phyloP scores from a whole-genome alignment of 768 basidiomycete genomes.

The Rhodotorula graminis region DNA sequence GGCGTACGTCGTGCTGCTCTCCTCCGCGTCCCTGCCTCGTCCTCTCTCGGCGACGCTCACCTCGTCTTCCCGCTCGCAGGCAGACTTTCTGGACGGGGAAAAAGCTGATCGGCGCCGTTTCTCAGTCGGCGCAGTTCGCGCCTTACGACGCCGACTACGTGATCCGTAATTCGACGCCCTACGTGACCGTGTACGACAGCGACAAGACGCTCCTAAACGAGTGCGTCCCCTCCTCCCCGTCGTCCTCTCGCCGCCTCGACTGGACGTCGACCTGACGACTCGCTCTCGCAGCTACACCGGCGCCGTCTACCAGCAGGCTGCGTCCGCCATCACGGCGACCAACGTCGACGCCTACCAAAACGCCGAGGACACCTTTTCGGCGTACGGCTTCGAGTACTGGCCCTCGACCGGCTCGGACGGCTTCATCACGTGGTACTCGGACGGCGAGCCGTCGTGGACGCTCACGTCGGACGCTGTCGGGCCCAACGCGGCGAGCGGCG shows the following conservation, averaged over 20 bases:
- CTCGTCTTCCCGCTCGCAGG: slow-evolving; percentile 23
- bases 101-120: slow-evolving; percentile 56
- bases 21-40: too few relatives aligned
- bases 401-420: slow-evolving; percentile 56
- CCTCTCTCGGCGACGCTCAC: slow-evolving; percentile 51
- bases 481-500: slow-evolving; percentile 56
- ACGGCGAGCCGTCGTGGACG: slow-evolving; percentile 66
- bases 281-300: slow-evolving; percentile 49
- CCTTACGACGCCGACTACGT: slow-evolving; percentile 59
- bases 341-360: slow-evolving; percentile 44
- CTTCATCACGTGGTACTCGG: slow-evolving; percentile 72
- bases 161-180: slow-evolving; percentile 55
- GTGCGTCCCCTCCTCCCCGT: background rate
- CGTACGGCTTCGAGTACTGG: slow-evolving; percentile 59
- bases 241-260: too few relatives aligned
- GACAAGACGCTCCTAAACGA: slow-evolving; percentile 20
- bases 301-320: slow-evolving; percentile 67
- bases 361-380: background rate
- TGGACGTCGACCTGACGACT: too few relatives aligned
- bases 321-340: slow-evolving; percentile 61
- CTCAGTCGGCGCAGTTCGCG: slow-evolving; percentile 73
- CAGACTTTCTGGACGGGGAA: slow-evolving; percentile 7
- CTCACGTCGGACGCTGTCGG: slow-evolving; percentile 62
- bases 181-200: slow-evolving; percentile 52
- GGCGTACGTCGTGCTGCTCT: slow-evolving; percentile 54